Conservation (phyloP, 192 early-diverging fungal species). For the Dissophora globulifera region DNA sequence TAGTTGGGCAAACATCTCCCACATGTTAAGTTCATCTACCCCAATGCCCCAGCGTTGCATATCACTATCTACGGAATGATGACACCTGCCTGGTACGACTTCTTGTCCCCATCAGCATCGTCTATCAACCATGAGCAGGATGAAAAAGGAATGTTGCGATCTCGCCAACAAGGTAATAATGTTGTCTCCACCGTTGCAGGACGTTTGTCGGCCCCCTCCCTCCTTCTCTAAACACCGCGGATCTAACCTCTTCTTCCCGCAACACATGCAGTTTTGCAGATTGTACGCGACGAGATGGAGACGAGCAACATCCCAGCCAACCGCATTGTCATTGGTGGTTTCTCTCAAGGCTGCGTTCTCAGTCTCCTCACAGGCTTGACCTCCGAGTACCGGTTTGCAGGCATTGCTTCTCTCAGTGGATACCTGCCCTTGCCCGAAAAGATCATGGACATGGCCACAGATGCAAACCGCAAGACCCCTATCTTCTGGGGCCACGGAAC, state of each 20-base stretch:
- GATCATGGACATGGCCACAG: slow-evolving; percentile 61
- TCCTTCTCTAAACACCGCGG: no score
- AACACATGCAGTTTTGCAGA: slow-evolving; percentile 48
- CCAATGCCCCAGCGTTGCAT: slow-evolving; percentile 77
- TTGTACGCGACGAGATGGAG: slow-evolving; percentile 79
- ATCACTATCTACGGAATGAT: slow-evolving; percentile 81
- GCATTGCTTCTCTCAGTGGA: slow-evolving; percentile 69
- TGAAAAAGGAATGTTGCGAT: slow-evolving; percentile 70
- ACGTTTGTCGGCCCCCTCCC: no score
- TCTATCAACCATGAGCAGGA: slow-evolving; percentile 69
- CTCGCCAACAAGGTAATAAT: slow-evolving; percentile 40
- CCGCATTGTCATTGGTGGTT: slow-evolving; percentile 93
- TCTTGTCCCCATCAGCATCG: slow-evolving; percentile 62
- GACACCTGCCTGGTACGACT: slow-evolving; percentile 96
- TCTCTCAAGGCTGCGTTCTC: slow-evolving; percentile 92
- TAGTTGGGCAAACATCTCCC: slow-evolving; percentile 70
- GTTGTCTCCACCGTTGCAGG: no score
- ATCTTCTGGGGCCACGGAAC: slow-evolving; percentile 90
- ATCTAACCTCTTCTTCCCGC: slow-evolving; percentile 60
- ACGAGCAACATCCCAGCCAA: slow-evolving; percentile 74
- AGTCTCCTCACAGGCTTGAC: slow-evolving; percentile 76
- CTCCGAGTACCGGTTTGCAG: slow-evolving; percentile 66
- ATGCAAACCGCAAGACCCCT: slow-evolving; percentile 75
- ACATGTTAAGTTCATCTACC: slow-evolving; percentile 92
- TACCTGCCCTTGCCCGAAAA: slow-evolving; percentile 75